A percentile compares a stretch with the other conserved stretches of the same genome.
Evolutionary conservation across 192 early-diverging fungal genomes (phyloP).

Genomic region (Backusella luteola): DNA sequence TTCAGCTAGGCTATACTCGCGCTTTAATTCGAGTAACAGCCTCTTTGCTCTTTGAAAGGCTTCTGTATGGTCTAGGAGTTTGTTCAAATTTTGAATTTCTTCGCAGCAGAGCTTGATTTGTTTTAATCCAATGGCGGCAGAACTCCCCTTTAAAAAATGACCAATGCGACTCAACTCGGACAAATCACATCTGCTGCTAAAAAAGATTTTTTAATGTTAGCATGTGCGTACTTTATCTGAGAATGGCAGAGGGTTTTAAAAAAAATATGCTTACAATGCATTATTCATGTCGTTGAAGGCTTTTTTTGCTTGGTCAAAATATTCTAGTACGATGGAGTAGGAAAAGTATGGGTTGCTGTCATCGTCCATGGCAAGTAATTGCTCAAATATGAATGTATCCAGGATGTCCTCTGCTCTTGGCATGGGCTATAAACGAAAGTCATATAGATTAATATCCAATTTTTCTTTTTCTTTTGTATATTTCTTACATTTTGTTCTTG

Average conservation of each 20-base stretch:
- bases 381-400: neutral
- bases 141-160: constrained; percentile 1
- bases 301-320: neutral
- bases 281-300: neutral
- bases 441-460: too few relatives aligned
- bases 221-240: neutral
- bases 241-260: neutral
- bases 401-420: neutral
- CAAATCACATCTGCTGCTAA: neutral
- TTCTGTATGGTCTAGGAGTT: neutral
- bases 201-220: neutral
- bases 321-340: neutral
- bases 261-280: neutral
- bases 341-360: neutral
- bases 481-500: neutral
- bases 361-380: neutral
- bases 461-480: neutral
- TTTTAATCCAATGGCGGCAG: neutral
- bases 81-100: constrained; percentile 3
- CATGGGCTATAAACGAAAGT: neutral
- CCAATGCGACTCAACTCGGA: neutral
- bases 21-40: neutral
- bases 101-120: neutral
- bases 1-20: neutral
- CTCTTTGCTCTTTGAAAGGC: neutral